Evolutionary conservation across 2,329 filamentous ascomycete species (phyloP).

Genomic region (Periconia sp.): DNA sequence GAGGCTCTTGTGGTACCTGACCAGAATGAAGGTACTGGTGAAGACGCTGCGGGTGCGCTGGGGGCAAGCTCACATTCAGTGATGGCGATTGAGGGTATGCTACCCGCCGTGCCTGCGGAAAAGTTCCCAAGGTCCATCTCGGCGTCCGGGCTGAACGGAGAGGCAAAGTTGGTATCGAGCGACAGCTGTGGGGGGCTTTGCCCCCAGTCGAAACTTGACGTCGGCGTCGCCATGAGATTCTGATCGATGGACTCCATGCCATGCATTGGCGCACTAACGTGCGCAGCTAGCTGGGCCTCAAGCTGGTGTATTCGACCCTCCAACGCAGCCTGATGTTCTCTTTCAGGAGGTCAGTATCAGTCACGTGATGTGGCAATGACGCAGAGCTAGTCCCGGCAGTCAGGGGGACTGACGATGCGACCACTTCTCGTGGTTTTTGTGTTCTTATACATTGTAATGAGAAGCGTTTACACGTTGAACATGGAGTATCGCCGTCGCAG

Average conservation of each 20-base stretch:
- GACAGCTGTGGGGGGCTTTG: constrained; percentile 32
- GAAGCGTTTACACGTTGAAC: constrained; percentile 46
- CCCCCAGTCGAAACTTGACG: constrained; percentile 37
- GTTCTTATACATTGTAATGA: constrained; percentile 43
- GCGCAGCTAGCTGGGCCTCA: constrained; percentile 42
- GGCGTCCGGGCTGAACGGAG: constrained; percentile 25
- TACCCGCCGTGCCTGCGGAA: constrained; percentile 26
- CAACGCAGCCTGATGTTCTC: constrained; percentile 44
- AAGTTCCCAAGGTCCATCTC: constrained; percentile 31
- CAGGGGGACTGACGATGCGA: constrained; percentile 40
- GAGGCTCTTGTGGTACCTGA: constrained; percentile 45
- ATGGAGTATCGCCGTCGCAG: constrained; percentile 45
- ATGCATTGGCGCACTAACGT: constrained; percentile 43
- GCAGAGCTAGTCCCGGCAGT: too few species aligned
- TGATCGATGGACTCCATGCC: constrained; percentile 43
- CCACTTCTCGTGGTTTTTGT: constrained; percentile 43
- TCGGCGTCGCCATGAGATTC: constrained; percentile 29
- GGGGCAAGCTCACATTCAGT: constrained; percentile 44
- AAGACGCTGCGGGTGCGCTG: constrained; percentile 35
- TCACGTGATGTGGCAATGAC: constrained; percentile 29
- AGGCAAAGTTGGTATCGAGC: constrained; percentile 34
- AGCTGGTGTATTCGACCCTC: constrained; percentile 46
- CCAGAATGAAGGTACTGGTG: constrained; percentile 46
- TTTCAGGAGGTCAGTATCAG: constrained; percentile 20
- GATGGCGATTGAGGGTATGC: constrained; percentile 43